Percentiles rank a stretch among this genome's conserved stretches.
Evolutionary conservation across 116 monocot species (phyloP).

Genomic region (Trichopus zeylanicus): DNA sequence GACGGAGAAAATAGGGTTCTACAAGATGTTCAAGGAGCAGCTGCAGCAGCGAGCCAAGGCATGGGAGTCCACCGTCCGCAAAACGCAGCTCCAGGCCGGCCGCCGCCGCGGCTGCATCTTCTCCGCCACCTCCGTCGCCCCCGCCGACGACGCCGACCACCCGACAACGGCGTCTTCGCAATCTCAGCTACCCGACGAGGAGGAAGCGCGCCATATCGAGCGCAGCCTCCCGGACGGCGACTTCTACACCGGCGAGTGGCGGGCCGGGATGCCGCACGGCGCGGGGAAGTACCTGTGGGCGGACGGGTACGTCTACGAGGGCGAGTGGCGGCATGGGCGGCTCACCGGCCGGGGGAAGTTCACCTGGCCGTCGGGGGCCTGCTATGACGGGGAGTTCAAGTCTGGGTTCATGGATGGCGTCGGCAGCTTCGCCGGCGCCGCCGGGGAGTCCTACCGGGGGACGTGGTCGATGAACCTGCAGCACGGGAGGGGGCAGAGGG

Average conservation of each 20-base stretch:
- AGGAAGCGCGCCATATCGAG: constrained; percentile 20
- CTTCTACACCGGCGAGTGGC: constrained; percentile 48
- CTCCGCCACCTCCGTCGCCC: constrained; percentile 43
- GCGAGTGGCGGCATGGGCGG: constrained; percentile 40
- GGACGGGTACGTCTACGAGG: constrained; percentile 60
- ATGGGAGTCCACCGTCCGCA: constrained; percentile 46
- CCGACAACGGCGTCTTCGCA: too few relatives aligned
- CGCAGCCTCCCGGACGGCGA: constrained; percentile 36
- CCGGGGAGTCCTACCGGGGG: constrained; percentile 44
- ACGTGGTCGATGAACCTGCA: constrained; percentile 32
- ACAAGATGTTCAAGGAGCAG: constrained; percentile 23
- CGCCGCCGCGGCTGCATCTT: constrained; percentile 51
- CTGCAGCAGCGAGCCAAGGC: constrained; percentile 20
- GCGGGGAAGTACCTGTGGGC: constrained; percentile 52
- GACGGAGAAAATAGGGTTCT: constrained; percentile 3
- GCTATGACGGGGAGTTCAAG: constrained; percentile 54
- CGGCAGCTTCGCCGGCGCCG: constrained; percentile 32
- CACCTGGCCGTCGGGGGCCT: constrained; percentile 55
- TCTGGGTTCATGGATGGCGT: constrained; percentile 46
- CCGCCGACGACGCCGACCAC: constrained; percentile 28
- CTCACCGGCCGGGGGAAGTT: constrained; percentile 46
- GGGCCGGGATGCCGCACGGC: constrained; percentile 34
- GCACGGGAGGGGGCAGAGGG: constrained; percentile 37
- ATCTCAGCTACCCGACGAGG: background rate
- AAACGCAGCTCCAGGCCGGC: constrained; percentile 11